Evolutionary conservation across 805 yeast genomes (phyloP), one percentile per base, ranked within the genome.

Genomic region (Maudiozyma turicensis): DNA sequence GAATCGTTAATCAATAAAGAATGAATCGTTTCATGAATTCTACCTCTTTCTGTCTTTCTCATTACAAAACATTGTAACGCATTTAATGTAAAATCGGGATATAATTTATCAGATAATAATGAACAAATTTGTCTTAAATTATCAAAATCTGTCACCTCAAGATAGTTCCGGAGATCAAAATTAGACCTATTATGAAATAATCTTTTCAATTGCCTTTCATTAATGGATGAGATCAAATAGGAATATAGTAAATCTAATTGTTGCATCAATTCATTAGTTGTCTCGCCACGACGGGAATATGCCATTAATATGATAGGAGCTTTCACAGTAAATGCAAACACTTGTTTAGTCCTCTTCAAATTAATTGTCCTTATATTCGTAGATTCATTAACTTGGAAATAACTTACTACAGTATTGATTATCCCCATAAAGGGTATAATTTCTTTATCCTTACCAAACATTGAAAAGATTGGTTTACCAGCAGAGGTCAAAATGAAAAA

Each of bases 391-490:
- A 71, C 74, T 55, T 80, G 77, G 60, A 85, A 89, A 46, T 81
- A 82, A 9, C 84, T 77, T 8, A 87, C 75, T 6, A 89, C 77
- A 0, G 96, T 86, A 54, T 89, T 90, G 2, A 89, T 75, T 1
- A 89, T 71, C 0, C 95, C 96, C 70, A 84, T 79, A 57, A 84
- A 83, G 0, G 87, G 83, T 42, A 85, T 67, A 2, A 84, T 71
- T 32, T 51, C 47, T 37, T 80, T 82, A 47, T 86, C 90, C 2
- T 79, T 69, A 2, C 93, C 95, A 60, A 81, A 78, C 73, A 82
- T 71, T 1, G 95, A 78, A 64, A 84, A 89, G 6, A 89, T 82
- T 2, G 95, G 95, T 61, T 89, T 89, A 0, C 96, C 96, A 1
- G 96, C 95, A 2, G 81, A 70, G 0, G 95, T 85, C 8, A 89